A percentile compares a stretch with the other conserved stretches of the same genome.
phyloP scores from a whole-genome alignment of 106 monocot genomes.

The Dioscorea alata region DNA sequence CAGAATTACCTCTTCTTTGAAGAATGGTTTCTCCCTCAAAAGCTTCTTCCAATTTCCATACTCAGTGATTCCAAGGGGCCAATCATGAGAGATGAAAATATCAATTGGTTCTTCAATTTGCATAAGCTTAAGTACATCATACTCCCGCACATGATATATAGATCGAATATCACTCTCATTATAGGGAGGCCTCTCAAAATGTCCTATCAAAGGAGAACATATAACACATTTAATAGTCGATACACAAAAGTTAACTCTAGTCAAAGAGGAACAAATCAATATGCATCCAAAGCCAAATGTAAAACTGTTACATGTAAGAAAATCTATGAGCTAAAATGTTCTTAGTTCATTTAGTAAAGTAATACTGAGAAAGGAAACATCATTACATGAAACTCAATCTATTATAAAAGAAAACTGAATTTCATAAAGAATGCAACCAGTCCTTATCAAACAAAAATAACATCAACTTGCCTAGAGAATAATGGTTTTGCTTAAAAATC shows the following conservation, averaged over 20 bases:
- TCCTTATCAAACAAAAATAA: neutral
- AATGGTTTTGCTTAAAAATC: conserved; percentile 65
- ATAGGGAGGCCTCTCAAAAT: conserved; percentile 89
- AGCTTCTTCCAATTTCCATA: conserved; percentile 84
- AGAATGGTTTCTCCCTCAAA: conserved; percentile 47
- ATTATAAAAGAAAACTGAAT: too few relatives aligned
- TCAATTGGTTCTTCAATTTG: conserved; percentile 84
- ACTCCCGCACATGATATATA: conserved; percentile 88
- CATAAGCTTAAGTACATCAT: conserved; percentile 94
- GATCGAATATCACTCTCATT: conserved; percentile 72
- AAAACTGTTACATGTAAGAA: too few relatives aligned
- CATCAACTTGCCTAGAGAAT: conserved; percentile 52
- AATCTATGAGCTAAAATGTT: too few relatives aligned
- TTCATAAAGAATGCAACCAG: too few relatives aligned
- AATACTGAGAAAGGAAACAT: too few relatives aligned
- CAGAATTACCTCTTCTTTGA: conserved; percentile 60
- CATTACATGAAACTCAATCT: too few relatives aligned
- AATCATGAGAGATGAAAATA: conserved; percentile 98
- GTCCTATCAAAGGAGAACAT: conserved; percentile 41
- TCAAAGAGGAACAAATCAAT: too few relatives aligned
- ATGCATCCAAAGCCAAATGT: too few relatives aligned
- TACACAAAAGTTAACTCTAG: too few relatives aligned
- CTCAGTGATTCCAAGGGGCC: conserved; percentile 93
- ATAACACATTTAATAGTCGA: too few relatives aligned
- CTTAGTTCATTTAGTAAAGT: too few relatives aligned